Evolutionary conservation across 306 rosid species (phyloP).

Genomic region (Rosa rugosa): DNA sequence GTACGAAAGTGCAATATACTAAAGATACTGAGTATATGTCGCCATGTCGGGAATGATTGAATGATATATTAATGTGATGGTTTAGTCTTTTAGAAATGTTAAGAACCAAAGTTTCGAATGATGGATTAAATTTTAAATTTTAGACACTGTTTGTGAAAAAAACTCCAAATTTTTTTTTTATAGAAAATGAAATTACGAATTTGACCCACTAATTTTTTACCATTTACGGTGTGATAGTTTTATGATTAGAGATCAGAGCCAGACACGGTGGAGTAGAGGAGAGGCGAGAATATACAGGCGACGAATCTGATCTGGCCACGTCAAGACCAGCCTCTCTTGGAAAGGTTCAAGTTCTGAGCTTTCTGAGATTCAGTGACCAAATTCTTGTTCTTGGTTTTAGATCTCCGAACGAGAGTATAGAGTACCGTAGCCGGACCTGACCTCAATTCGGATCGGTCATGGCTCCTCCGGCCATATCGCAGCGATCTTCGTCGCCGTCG

Average conservation of each 20-base stretch:
- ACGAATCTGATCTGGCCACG: conserved; percentile 43
- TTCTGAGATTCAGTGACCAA: conserved; percentile 16
- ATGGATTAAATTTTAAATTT: no score
- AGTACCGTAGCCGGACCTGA: conserved; percentile 11
- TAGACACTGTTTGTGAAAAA: no score
- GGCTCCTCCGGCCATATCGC: conserved; percentile 89
- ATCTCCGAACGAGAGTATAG: conserved; percentile 22
- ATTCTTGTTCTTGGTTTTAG: conserved; percentile 12
- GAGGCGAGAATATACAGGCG: not conserved
- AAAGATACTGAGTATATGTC: no score
- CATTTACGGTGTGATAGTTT: not conserved
- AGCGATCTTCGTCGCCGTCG: conserved; percentile 90
- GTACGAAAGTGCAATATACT: no score
- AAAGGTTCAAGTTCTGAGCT: not conserved
- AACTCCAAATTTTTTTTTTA: no score
- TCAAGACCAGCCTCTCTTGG: conserved; percentile 9
- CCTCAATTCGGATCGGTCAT: conserved; percentile 42
- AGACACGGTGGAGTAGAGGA: not conserved
- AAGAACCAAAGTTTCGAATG: no score
- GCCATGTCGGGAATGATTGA: no score
- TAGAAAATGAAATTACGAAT: not conserved
- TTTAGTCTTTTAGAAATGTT: no score
- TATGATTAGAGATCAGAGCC: not conserved
- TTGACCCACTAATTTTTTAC: not conserved
- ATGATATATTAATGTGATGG: no score